Conservation (phyloP, 305 asterid species). For the Galium porrigens region DNA sequence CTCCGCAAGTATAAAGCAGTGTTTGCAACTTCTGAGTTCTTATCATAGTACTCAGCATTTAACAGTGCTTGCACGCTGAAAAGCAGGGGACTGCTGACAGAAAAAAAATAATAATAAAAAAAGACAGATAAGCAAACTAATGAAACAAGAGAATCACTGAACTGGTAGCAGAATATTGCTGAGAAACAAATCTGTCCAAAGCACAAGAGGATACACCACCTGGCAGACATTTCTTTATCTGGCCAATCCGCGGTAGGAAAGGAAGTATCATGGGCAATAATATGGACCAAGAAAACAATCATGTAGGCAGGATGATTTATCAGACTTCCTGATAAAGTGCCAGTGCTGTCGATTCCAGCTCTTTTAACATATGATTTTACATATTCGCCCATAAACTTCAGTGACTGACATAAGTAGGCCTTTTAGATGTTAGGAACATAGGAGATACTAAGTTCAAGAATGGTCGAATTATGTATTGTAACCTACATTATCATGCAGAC, state of each 20-base stretch:
- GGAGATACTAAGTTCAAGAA: conserved; percentile 6
- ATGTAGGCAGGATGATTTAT: conserved; percentile 50
- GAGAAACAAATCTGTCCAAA: conserved; percentile 9
- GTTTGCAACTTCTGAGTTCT: conserved; percentile 24
- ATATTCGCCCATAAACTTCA: conserved; percentile 48
- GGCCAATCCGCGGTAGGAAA: conserved; percentile 52
- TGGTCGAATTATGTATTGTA: conserved; percentile 1
- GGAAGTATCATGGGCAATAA: conserved; percentile 59
- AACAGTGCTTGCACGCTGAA: conserved; percentile 46
- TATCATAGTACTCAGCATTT: conserved; percentile 27
- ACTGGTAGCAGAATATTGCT: conserved; percentile 3
- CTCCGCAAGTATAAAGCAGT: conserved; percentile 41
- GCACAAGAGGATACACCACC: conserved; percentile 29
- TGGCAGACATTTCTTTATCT: conserved; percentile 43
- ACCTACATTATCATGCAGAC: conserved; percentile 51
- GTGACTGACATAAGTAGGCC: conserved; percentile 28
- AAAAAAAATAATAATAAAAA: conserved; percentile 1
- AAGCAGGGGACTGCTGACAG: conserved; percentile 60
- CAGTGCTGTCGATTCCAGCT: conserved; percentile 32
- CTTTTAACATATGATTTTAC: conserved; percentile 32
- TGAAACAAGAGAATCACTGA: conserved; percentile 10
- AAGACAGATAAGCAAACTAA: background rate
- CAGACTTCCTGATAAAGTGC: conserved; percentile 27
- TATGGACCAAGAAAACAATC: conserved; percentile 58
- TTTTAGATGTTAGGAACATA: conserved; percentile 11